Evolutionary conservation across 2,329 filamentous ascomycete species (phyloP).

Genomic region (Colletotrichum noveboracense): DNA sequence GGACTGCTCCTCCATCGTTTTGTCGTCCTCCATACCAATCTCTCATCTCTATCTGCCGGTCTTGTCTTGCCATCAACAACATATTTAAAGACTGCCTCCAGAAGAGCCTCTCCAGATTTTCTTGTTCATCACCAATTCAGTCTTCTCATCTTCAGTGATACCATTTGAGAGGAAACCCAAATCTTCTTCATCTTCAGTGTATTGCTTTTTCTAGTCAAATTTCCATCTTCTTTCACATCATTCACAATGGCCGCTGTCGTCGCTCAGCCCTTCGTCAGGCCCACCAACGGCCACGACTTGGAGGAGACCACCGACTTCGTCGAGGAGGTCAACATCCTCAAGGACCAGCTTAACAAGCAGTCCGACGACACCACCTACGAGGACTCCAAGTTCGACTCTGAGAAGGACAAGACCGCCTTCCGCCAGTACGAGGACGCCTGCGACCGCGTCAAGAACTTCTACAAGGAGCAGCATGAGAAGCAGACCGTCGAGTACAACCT

Average conservation of each 20-base stretch:
- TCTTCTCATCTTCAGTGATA: background rate
- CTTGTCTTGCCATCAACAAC: conserved; percentile 9
- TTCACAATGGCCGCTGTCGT: conserved; percentile 19
- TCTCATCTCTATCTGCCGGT: background rate
- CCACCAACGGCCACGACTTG: conserved; percentile 36
- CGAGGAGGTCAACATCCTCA: conserved; percentile 61
- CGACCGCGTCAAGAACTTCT: conserved; percentile 86
- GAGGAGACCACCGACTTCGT: conserved; percentile 52
- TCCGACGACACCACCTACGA: conserved; percentile 33
- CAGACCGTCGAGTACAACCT: conserved; percentile 87
- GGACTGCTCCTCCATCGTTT: background rate
- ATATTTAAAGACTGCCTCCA: conserved; percentile 16
- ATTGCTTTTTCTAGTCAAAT: background rate
- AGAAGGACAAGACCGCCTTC: conserved; percentile 82
- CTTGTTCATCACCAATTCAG: background rate
- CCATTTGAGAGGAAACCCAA: background rate
- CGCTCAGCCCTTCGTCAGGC: conserved; percentile 4
- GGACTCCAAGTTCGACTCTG: conserved; percentile 70
- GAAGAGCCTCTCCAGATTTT: background rate
- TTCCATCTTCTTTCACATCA: background rate
- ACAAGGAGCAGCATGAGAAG: conserved; percentile 73
- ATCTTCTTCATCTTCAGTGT: background rate
- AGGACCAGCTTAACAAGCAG: conserved; percentile 34
- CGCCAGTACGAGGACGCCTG: conserved; percentile 84
- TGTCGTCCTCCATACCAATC: background rate